These are phyloP conservation scores for Apostasia ramifera DNA, from an alignment of 106 monocot species.

Conservation along the genomic window DNA sequence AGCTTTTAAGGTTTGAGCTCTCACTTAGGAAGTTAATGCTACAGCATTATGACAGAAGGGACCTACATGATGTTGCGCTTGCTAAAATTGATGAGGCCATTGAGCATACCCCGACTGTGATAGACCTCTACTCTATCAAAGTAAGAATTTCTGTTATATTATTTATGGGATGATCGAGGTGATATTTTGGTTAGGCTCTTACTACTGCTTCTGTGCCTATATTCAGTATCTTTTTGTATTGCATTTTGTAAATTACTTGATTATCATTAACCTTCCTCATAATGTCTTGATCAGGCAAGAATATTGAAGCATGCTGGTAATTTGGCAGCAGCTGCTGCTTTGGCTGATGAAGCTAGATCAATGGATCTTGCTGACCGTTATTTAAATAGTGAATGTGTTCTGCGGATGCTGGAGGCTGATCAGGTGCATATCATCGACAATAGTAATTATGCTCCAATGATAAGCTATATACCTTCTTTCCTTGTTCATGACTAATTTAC, in stretches of 20 bases:
- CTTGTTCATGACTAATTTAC: neutral
- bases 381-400: slow-evolving; percentile 92
- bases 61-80: slow-evolving; percentile 73
- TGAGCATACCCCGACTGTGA: slow-evolving; percentile 89
- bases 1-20: neutral
- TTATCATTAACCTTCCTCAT: neutral
- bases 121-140: slow-evolving; percentile 92
- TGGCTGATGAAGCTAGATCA: slow-evolving; percentile 94
- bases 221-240: no score
- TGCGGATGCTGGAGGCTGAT: slow-evolving; percentile 91
- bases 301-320: slow-evolving; percentile 84
- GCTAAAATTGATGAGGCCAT: slow-evolving; percentile 94
- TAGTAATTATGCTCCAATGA: no score
- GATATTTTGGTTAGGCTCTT: no score
- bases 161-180: no score
- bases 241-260: neutral
- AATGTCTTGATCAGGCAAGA: slow-evolving; percentile 41
- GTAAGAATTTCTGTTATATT: slow-evolving; percentile 17
- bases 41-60: slow-evolving; percentile 91
- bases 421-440: slow-evolving; percentile 35
- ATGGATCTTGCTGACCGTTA: slow-evolving; percentile 99
- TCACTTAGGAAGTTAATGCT: slow-evolving; percentile 4
- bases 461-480: slow-evolving; percentile 4
- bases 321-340: slow-evolving; percentile 63
- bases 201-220: no score